Base-by-base conservation (phyloP, 2,329 filamentous ascomycete genomes). In the Xenoacremonium recifei region DNA sequence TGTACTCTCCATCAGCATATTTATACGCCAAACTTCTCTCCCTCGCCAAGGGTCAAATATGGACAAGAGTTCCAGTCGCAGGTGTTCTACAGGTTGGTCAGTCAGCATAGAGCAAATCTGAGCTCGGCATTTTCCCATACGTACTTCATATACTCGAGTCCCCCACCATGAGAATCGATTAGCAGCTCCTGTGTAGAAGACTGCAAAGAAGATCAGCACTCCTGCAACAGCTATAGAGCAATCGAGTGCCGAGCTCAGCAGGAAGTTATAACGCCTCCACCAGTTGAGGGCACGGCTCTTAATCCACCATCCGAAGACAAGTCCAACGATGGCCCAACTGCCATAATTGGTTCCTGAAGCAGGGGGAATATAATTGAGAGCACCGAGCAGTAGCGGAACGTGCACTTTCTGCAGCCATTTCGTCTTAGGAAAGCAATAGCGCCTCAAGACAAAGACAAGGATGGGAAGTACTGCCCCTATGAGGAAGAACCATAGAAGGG, bases 401-500 rank as follows among this genome's bases (percentile, higher is more conserved):
- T 64, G 60, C 4, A 64, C 29, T 42, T 56, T 59, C 10, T 51
- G 45, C 17, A 63, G n/a, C 55, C 56, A 61, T 12, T 40, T 39
- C 4, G 44, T 39, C 6, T 49, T 45, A 6, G 58, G 59, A 32
- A 61, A 62, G 3, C 4, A 31, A 3, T 37, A 43, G 11, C 35
- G 49, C 25, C 49, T 50, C 6, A 57, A 23, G n/a, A 71, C 35
- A 51, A 70, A 77, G 45, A 78, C 67, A 1, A 66, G 21, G 1
- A 78, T 46, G 0, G 79, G 79, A 0, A 76, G 57, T 3, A 71
- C 16, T 5, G 68, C 67, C 1, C 79, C 77, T 2, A 76, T 62
- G 16, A 80, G 61, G 63, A 73, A 82, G 63, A 78, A 80, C 60
- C 66, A 79, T 37, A 75, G 66, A 15, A 81, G 60, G 0, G 62